phyloP scores from a whole-genome alignment of 1,284 basidiomycete species.

The Cryptococcus sp. region DNA sequence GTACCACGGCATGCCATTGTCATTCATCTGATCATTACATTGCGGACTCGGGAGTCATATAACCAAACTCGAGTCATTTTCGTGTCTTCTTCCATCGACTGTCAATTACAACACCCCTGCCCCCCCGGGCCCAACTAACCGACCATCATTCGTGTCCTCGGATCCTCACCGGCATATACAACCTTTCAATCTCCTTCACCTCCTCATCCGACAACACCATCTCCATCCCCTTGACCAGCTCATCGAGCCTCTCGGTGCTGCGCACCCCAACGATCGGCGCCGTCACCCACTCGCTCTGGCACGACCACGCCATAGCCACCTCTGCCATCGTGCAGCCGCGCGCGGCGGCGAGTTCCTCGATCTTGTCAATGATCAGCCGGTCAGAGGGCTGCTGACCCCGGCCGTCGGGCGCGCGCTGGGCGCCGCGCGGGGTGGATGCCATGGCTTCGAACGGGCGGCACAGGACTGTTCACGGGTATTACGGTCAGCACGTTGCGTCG shows the following conservation, averaged over 20 bases:
- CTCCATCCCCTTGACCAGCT: slow-evolving; percentile 29
- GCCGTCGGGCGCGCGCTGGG: slow-evolving; percentile 11
- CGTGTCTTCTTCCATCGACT: background rate
- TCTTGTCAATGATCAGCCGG: slow-evolving; percentile 62
- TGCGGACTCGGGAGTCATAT: background rate
- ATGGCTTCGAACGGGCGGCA: slow-evolving; percentile 25
- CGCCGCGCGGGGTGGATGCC: slow-evolving; percentile 19
- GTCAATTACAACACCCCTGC: too few species aligned
- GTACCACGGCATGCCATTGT: slow-evolving; percentile 16
- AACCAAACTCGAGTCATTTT: background rate
- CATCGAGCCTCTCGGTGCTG: slow-evolving; percentile 30
- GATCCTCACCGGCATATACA: slow-evolving; percentile 12
- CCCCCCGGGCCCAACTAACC: background rate
- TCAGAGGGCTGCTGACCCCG: slow-evolving; percentile 75
- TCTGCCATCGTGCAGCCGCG: slow-evolving; percentile 57
- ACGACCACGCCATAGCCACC: slow-evolving; percentile 44
- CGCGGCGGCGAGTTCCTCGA: slow-evolving; percentile 58
- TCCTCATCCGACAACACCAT: slow-evolving; percentile 28
- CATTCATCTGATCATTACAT: slow-evolving; percentile 24
- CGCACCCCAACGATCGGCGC: slow-evolving; percentile 40
- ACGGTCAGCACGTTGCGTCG: background rate
- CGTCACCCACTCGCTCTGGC: slow-evolving; percentile 25
- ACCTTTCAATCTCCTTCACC: slow-evolving; percentile 21
- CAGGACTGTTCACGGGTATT: slow-evolving; percentile 14
- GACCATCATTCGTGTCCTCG: slow-evolving; percentile 5